A percentile compares a stretch with the other conserved stretches of the same genome.
Evolutionary conservation across 129 eudicot species (phyloP).

Genomic region (Logfia minima): DNA sequence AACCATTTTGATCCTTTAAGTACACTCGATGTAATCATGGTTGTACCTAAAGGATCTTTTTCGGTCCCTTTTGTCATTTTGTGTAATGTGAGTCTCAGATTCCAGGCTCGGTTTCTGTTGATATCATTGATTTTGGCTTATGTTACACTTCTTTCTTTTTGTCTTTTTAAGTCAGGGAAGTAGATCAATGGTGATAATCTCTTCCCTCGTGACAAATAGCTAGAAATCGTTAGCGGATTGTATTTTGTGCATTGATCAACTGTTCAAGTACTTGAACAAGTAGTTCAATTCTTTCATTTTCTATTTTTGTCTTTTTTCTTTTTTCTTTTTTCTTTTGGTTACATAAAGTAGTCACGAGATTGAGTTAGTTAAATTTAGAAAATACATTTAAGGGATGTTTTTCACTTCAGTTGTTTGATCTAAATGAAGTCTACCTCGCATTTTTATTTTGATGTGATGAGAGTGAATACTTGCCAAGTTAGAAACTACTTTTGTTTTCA

Average conservation of each 20-base stretch:
- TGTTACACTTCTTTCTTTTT: neutral
- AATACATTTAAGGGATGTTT: neutral
- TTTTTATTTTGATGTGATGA: no score
- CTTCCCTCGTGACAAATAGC: neutral
- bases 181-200: neutral
- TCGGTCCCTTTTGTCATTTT: neutral
- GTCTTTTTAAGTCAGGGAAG: neutral
- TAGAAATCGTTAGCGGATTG: neutral
- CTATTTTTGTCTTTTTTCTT: no score
- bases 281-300: neutral
- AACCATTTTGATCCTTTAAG: constrained; percentile 1
- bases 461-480: no score
- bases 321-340: neutral
- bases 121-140: neutral
- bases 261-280: neutral
- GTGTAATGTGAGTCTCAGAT: neutral
- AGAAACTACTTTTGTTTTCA: neutral
- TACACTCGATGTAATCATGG: neutral
- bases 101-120: neutral
- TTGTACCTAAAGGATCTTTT: neutral
- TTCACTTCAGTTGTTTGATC: neutral
- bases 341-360: neutral
- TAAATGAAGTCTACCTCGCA: neutral
- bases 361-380: neutral
- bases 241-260: constrained; percentile 18